Base-by-base conservation (phyloP, 176 grass and related monocot species). In the Dendrocalamus sinicus region DNA sequence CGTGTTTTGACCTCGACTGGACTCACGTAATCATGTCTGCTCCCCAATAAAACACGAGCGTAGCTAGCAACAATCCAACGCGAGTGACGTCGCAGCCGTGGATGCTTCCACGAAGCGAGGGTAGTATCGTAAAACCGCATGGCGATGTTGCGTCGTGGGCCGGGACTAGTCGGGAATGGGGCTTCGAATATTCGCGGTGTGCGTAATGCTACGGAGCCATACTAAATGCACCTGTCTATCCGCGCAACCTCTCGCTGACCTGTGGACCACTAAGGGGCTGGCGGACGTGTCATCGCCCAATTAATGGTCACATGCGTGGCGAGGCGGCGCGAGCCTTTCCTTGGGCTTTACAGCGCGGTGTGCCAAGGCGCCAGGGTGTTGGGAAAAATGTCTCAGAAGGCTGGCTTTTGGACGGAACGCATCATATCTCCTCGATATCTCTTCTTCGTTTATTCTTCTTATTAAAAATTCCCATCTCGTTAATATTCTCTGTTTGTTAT, bases 141-240 rank as follows among this genome's bases (percentile, higher is more conserved):
- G 16, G 45, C 70, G 65, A 37, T 35, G 43, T 41, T 12, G 74
- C 57, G 46, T 84, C 82, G 82, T 39, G 82, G 58, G 69, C 17
- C 1, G 28, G 48, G 57, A 26, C 58, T 53, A 66, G 7, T 10
- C 9, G 87, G 40, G 41, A 30, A 30, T n/a, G 50, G 15, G 81
- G 53, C 72, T 86, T 90, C 54, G 78, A 90, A 90, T 90, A 90
- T 86, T 87, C 85, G 58, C 32, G 14, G 23, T 5, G 43, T 10
- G 47, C 61, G 58, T 81, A 61, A 75, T 54, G 77, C 71, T 12
- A 19, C 51, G 26, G 81, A 13, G 58, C 57, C 23, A 30, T 3
- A 4, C 55, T 84, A n/a, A 62, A 76, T 16, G 41, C 82, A 80
- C 68, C 47, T 2, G 81, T 0, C 32, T 2, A 35, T 2, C n/a